phyloP scores from a whole-genome alignment of 2,329 filamentous ascomycete species.

The Aureobasidium namibiae region DNA sequence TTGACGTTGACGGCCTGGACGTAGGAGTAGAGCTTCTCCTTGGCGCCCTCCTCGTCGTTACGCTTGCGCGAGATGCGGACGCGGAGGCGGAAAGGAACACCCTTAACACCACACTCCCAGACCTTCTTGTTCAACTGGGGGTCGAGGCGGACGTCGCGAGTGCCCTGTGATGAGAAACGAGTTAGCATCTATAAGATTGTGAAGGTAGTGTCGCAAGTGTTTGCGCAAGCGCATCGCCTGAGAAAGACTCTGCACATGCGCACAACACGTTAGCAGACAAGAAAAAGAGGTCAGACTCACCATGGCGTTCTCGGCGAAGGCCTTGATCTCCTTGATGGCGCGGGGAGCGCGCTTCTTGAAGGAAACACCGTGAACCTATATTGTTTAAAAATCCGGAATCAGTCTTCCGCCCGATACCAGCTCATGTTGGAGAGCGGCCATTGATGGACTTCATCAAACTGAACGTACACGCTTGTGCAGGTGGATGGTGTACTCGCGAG shows the following conservation, averaged over 20 bases:
- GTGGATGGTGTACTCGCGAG: slow-evolving; percentile 99
- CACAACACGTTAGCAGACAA: not conserved
- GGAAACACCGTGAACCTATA: slow-evolving; percentile 82
- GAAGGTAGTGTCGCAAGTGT: not conserved
- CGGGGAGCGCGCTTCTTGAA: slow-evolving; percentile 99
- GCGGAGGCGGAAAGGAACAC: slow-evolving; percentile 92
- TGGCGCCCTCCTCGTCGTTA: slow-evolving; percentile 99
- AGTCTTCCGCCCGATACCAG: slow-evolving; percentile 60
- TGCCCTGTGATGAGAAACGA: slow-evolving; percentile 57
- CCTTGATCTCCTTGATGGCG: slow-evolving; percentile 99
- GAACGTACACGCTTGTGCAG: slow-evolving; percentile 96
- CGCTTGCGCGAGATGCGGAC: slow-evolving; percentile 98
- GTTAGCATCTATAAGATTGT: not conserved
- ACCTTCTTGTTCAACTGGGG: slow-evolving; percentile 99
- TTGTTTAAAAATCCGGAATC: slow-evolving; percentile 33
- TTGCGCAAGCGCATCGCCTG: not conserved
- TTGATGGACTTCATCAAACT: slow-evolving; percentile 66
- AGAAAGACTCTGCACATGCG: not conserved
- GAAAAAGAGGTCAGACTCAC: slow-evolving; percentile 51
- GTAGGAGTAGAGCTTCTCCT: slow-evolving; percentile 99
- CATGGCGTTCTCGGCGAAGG: slow-evolving; percentile 89
- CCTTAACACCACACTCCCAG: slow-evolving; percentile 99
- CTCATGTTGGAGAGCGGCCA: slow-evolving; percentile 26
- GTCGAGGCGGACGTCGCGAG: slow-evolving; percentile 93
- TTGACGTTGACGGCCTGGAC: slow-evolving; percentile 99